Percentiles rank a stretch among this genome's conserved stretches.
These are phyloP conservation scores for Euryodendron excelsum DNA, from an alignment of 148 eudicot species.

Conservation along the genomic window DNA sequence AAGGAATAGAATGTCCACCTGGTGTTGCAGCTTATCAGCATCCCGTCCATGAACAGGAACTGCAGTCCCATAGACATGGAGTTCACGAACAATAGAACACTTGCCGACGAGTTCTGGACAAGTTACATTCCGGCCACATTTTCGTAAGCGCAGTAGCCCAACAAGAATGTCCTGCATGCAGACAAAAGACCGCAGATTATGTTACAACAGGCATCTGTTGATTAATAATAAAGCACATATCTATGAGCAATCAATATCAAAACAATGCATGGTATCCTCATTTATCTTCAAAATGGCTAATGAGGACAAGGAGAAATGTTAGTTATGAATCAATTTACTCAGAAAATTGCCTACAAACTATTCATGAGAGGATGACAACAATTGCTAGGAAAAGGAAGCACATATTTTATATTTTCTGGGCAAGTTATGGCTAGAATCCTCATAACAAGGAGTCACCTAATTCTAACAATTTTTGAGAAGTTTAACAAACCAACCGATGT, in stretches of 20 bases:
- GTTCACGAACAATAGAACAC: slow-evolving; percentile 96
- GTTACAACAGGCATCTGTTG: neutral
- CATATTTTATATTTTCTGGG: too few species aligned
- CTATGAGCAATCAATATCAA: neutral
- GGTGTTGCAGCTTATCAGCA: slow-evolving; percentile 93
- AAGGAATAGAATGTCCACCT: slow-evolving; percentile 45
- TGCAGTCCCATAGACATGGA: slow-evolving; percentile 97
- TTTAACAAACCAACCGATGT: neutral
- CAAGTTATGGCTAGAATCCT: neutral
- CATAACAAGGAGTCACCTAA: neutral
- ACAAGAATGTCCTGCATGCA: slow-evolving; percentile 86
- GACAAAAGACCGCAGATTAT: neutral
- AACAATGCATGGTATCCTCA: neutral
- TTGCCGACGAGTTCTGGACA: slow-evolving; percentile 89
- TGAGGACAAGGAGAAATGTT: neutral
- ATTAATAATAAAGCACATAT: neutral
- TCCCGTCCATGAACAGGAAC: slow-evolving; percentile 98
- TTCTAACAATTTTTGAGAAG: neutral
- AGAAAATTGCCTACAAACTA: neutral
- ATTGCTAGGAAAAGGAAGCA: neutral
- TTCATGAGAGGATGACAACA: neutral
- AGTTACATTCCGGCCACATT: slow-evolving; percentile 79
- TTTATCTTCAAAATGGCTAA: neutral
- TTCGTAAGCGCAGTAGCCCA: slow-evolving; percentile 83
- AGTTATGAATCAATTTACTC: neutral